These are phyloP conservation scores for Endotrypanum monterogeii DNA, from an alignment of 208 protist genomes.

Conservation along the genomic window DNA sequence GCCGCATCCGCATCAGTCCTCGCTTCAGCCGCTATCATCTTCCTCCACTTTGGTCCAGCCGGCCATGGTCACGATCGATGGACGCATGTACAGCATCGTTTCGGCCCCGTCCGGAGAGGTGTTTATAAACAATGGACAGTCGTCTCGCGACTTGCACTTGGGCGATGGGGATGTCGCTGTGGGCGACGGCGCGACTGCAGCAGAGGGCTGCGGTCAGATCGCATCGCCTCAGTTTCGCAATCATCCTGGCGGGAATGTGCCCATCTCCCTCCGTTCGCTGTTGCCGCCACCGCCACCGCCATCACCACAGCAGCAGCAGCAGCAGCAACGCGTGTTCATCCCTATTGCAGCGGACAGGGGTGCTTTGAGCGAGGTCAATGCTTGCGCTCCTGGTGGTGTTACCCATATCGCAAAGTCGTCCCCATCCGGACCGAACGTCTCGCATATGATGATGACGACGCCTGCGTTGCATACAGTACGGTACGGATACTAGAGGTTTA, in stretches of 20 bases:
- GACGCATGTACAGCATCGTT: slow-evolving; percentile 4
- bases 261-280: background rate
- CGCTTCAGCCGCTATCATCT: background rate
- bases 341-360: background rate
- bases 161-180: background rate
- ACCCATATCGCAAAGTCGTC: background rate
- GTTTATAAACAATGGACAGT: background rate
- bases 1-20: slow-evolving; percentile 4
- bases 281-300: background rate
- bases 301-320: background rate
- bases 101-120: background rate
- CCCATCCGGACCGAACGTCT: background rate
- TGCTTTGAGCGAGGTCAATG: background rate
- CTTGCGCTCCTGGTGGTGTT: background rate
- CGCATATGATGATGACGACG: background rate
- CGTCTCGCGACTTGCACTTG: background rate
- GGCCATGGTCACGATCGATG: slow-evolving; percentile 6
- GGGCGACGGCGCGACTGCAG: background rate
- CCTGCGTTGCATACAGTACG: background rate
- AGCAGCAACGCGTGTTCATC: background rate
- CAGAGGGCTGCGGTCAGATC: background rate
- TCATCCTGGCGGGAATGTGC: background rate
- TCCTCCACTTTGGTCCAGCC: background rate
- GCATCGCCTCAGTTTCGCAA: background rate
- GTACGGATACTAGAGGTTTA: slow-evolving; percentile 1